These are phyloP conservation scores for Populus hybrid DNA, from an alignment of 441 rosid genomes.

Conservation along the genomic window DNA sequence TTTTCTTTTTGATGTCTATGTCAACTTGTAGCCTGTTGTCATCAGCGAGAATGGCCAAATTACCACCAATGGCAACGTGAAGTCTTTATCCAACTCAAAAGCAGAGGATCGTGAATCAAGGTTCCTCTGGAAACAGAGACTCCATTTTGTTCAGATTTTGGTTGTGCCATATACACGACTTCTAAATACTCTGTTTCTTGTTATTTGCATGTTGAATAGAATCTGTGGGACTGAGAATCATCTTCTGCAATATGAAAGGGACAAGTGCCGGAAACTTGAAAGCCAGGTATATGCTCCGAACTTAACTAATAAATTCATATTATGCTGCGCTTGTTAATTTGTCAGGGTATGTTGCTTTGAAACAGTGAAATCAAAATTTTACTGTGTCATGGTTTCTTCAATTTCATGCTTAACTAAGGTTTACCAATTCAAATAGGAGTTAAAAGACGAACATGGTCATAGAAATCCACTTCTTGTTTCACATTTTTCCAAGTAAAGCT, in stretches of 20 bases:
- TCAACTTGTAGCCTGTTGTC: background rate
- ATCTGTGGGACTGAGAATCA: background rate
- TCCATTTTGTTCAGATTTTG: background rate
- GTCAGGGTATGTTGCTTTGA: background rate
- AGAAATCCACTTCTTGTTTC: background rate
- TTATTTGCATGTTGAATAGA: conserved; percentile 6
- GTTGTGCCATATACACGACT: background rate
- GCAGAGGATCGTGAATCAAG: background rate
- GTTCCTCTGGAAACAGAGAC: background rate
- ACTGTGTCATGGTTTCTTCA: background rate
- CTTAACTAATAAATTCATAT: background rate
- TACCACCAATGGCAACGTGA: background rate
- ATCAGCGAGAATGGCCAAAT: background rate
- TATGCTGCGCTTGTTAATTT: background rate
- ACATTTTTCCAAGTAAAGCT: too few relatives aligned
- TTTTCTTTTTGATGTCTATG: background rate
- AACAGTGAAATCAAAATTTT: background rate
- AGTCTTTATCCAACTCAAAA: background rate
- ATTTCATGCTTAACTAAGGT: background rate
- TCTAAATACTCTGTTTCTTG: background rate
- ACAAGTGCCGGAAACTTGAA: conserved; percentile 31
- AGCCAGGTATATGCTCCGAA: conserved; percentile 28
- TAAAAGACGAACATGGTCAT: background rate
- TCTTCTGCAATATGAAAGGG: conserved; percentile 23
- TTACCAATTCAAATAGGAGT: background rate